A percentile compares a stretch with the other conserved stretches of the same genome.
These are phyloP conservation scores for Lactarius sp. DNA, from an alignment of 768 basidiomycete species.

Conservation along the genomic window DNA sequence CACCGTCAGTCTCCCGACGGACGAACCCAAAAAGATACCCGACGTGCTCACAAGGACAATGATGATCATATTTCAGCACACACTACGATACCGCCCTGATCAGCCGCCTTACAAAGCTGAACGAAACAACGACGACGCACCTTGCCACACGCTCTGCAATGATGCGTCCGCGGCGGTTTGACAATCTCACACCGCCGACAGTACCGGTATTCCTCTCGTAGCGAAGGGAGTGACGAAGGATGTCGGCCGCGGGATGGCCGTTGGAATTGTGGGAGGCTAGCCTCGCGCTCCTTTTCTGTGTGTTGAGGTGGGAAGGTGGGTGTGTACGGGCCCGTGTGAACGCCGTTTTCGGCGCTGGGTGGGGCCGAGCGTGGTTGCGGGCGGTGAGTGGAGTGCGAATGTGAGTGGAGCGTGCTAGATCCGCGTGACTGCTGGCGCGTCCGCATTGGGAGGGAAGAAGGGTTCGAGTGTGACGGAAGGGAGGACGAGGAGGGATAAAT, in stretches of 20 bases:
- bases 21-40: background rate
- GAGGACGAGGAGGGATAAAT: slow-evolving; percentile 17
- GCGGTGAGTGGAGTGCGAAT: background rate
- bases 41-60: slow-evolving; percentile 70
- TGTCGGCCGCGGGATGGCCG: background rate
- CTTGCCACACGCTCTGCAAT: slow-evolving; percentile 79
- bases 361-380: slow-evolving; percentile 1
- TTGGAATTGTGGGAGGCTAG: background rate
- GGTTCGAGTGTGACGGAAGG: slow-evolving; percentile 4
- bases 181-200: slow-evolving; percentile 58
- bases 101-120: background rate
- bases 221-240: slow-evolving; percentile 42
- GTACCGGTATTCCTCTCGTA: slow-evolving; percentile 63
- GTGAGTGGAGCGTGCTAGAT: slow-evolving; percentile 8
- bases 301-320: background rate
- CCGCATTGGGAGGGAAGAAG: slow-evolving; percentile 1
- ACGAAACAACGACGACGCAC: slow-evolving; percentile 40
- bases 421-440: slow-evolving; percentile 1
- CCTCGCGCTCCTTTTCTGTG: background rate
- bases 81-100: slow-evolving; percentile 47
- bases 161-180: slow-evolving; percentile 74
- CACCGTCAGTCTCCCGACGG: background rate
- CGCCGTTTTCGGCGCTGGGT: slow-evolving; percentile 1
- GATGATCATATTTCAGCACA: slow-evolving; percentile 80
- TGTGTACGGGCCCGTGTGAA: background rate